A percentile compares a stretch with the other conserved stretches of the same genome.
These are phyloP conservation scores for Ophidiomyces ophidiicola DNA, from an alignment of 2,329 filamentous ascomycete genomes.

Conservation along the genomic window DNA sequence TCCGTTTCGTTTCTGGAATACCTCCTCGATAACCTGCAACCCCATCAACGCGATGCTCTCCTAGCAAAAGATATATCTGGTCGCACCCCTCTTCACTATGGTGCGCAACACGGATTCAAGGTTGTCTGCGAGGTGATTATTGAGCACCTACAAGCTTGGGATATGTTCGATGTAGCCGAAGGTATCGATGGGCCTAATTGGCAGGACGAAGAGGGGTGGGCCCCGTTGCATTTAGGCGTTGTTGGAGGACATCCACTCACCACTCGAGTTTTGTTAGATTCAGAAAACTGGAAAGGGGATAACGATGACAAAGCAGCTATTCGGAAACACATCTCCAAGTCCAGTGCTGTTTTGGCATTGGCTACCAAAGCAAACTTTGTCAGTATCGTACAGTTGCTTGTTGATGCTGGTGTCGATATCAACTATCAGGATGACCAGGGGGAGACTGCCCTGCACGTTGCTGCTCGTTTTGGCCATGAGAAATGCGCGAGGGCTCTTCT, in stretches of 20 bases:
- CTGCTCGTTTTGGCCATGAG: constrained; percentile 73
- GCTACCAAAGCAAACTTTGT: constrained; percentile 81
- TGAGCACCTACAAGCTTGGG: constrained; percentile 78
- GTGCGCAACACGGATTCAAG: constrained; percentile 86
- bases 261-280: constrained; percentile 65
- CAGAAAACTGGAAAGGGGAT: constrained; percentile 62
- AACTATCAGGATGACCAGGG: constrained; percentile 86
- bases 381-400: constrained; percentile 71
- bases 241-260: constrained; percentile 82
- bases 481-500: constrained; percentile 69
- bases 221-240: constrained; percentile 82
- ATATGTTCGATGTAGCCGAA: constrained; percentile 67
- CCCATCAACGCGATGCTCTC: constrained; percentile 56
- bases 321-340: constrained; percentile 62
- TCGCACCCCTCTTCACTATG: constrained; percentile 17
- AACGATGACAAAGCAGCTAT: constrained; percentile 51
- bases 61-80: constrained; percentile 22
- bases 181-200: constrained; percentile 79
- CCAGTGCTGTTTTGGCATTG: constrained; percentile 73
- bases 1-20: constrained; percentile 55
- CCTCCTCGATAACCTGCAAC: constrained; percentile 55
- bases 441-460: constrained; percentile 84
- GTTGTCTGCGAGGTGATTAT: constrained; percentile 82
- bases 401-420: constrained; percentile 80
- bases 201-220: constrained; percentile 87